Base-by-base conservation (phyloP, 2,329 filamentous ascomycete genomes). In the Phaeosphaeriaceae sp. region DNA sequence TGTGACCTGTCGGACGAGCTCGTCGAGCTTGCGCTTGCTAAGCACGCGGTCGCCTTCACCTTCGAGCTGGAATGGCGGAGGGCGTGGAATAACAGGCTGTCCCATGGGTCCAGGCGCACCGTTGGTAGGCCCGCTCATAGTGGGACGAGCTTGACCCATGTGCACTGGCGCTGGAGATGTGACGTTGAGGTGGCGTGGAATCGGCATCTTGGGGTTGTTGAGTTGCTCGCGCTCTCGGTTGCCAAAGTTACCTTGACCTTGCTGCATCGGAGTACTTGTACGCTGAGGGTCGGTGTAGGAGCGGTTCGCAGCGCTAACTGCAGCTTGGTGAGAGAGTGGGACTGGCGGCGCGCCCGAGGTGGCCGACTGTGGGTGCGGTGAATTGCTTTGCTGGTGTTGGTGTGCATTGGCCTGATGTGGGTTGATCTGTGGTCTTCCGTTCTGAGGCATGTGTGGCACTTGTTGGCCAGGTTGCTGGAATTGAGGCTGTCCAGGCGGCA, bases 21-120 rank as follows among this genome's bases (percentile, higher is more conserved):
- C 94, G 72, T 99, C 93, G 42, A 99, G 85, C 81, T 97, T 98
- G 81, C 96, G 96, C 86, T 97, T 97, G 81, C 91, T 96, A n/a
- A 99, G 83, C 1, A 99, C 91, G 45, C 93, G 89, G 70, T 97
- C 93, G 24, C 92, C 93, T 73, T 97, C 93, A 27, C 92, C 91
- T 75, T 98, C 94, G 57, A 97, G 88, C 56, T 92, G 91, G 76
- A 92, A 96, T 0, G 89, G 88, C 0, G 93, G 92, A 46, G 92
- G 87, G 72, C 93, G 93, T 54, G 89, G 83, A 60, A 98, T 86
- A 1, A 92, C 91, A 0, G 95, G 93, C 71, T 97, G 93, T 51
- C 89, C 89, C 85, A 97, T 91, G 50, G 95, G 89, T 53, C 93
- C 93, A 53, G 90, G 90, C 0, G 90, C 85, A 7, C 88, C 88